Base-by-base conservation (phyloP, 352 stramenopile species). In the Phytophthora boehmeriae region DNA sequence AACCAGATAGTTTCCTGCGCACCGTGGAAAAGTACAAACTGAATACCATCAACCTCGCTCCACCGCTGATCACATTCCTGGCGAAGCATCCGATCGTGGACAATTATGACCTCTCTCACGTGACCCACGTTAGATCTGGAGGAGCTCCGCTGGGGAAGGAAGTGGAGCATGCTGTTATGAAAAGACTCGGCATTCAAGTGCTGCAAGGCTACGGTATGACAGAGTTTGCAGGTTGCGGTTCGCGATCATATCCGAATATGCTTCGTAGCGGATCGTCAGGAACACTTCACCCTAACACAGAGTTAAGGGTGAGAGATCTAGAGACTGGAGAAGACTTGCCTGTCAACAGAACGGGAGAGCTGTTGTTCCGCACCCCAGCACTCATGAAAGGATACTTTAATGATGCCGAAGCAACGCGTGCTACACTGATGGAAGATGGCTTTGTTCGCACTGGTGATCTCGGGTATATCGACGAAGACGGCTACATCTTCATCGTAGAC, bases 361-460 rank as follows among this genome's bases (percentile, higher is more conserved):
- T 97, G 4, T 72, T 81, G 11, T 88, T 92, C 56, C 83, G 90
- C 27, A 86, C 83, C 23, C 93, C 91, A 14, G 89, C 97, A 57
- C 81, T 96, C 28, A 98, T 98, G 91, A 73, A 88, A 48, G 90
- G 93, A 6, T 98, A 98, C 62, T 75, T 96, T 8, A 80, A 95
- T 57, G 75, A 93, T 51, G 61, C 71, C 0, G 84, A 95, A 23
- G 89, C 90, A 54, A 97, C 88, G 19, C 61, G 49, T 13, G 56
- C 80, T 41, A 88, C 78, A 52, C 63, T 97, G 20, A 88, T 68
- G 28, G 34, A 74, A 25, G 80, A 87, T 35, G 86, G 85, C 8
- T 97, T 88, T 74, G 59, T 97, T 25, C 71, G 78, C 42, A 97
- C 89, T 10, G 93, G 92, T 10, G 93, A 98, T 75, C 66, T 97